phyloP scores from a whole-genome alignment of 805 yeast genomes.

The Scheffersomyces stipitis region DNA sequence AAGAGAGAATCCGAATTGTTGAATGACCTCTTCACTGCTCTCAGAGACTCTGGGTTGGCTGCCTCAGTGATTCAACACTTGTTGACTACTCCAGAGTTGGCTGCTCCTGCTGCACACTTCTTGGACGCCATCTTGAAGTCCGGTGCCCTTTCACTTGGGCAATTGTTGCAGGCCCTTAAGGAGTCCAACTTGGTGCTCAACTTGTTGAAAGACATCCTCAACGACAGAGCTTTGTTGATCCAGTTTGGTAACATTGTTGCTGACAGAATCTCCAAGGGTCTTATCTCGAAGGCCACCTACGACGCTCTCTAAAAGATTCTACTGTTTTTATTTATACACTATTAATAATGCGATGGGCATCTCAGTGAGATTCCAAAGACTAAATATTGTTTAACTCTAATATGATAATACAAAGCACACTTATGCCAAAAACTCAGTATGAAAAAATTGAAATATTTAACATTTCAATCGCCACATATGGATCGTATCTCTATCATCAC shows the following conservation, averaged over 20 bases:
- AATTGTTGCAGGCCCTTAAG: conserved; percentile 18
- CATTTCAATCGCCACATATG: too few relatives aligned
- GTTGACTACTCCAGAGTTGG: conserved; percentile 25
- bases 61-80: conserved; percentile 22
- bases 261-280: conserved; percentile 18
- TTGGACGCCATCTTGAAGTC: conserved; percentile 21
- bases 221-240: conserved; percentile 17
- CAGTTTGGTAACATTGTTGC: conserved; percentile 16
- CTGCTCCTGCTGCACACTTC: conserved; percentile 27
- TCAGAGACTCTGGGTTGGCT: conserved; percentile 26
- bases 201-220: conserved; percentile 17
- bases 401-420: too few relatives aligned
- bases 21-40: conserved; percentile 17
- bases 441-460: too few relatives aligned
- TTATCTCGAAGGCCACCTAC: conserved; percentile 10
- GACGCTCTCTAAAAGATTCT: background rate
- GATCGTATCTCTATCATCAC: too few relatives aligned
- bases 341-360: too few relatives aligned
- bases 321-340: too few relatives aligned
- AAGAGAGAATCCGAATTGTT: conserved; percentile 21
- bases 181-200: conserved; percentile 17
- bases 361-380: too few relatives aligned
- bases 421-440: too few relatives aligned
- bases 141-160: conserved; percentile 19
- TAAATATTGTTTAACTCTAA: too few relatives aligned